A percentile compares a stretch with the other conserved stretches of the same genome.
phyloP scores from a whole-genome alignment of 345 rosid genomes.

The Crucihimalaya himalaica region DNA sequence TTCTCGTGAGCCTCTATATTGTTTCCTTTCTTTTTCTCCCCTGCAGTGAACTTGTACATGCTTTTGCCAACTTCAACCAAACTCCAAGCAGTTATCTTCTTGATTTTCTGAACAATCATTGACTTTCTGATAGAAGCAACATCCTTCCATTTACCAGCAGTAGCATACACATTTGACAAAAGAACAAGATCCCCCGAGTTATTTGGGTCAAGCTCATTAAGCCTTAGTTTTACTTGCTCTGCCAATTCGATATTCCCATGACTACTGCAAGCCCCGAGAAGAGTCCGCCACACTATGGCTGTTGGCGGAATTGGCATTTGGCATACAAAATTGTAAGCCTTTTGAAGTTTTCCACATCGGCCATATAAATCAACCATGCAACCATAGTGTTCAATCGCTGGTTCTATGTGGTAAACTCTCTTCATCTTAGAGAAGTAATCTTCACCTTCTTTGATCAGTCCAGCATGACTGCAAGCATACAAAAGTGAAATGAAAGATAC shows the following conservation, averaged over 20 bases:
- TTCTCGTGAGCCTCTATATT: conserved; percentile 27
- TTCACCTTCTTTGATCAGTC: conserved; percentile 60
- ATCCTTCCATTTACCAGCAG: conserved; percentile 60
- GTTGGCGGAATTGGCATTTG: conserved; percentile 56
- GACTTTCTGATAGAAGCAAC: conserved; percentile 48
- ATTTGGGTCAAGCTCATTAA: conserved; percentile 51
- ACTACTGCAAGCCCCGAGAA: conserved; percentile 59
- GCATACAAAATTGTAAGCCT: conserved; percentile 51
- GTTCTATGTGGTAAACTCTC: conserved; percentile 42
- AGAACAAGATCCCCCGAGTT: conserved; percentile 56
- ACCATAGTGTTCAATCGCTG: conserved; percentile 58
- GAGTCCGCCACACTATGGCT: conserved; percentile 53
- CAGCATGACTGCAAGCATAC: conserved; percentile 73
- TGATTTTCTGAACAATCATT: conserved; percentile 42
- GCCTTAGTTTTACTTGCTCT: conserved; percentile 51
- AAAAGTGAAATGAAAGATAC: conserved; percentile 56
- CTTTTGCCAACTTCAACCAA: conserved; percentile 44
- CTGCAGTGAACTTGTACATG: conserved; percentile 38
- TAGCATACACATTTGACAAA: conserved; percentile 52
- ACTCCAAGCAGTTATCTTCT: conserved; percentile 58
- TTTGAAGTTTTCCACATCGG: conserved; percentile 50
- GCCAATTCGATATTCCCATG: conserved; percentile 59
- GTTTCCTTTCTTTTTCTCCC: conserved; percentile 24
- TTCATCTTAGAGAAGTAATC: conserved; percentile 47
- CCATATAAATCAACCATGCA: conserved; percentile 68